Percentiles rank a stretch among this genome's conserved stretches.
phyloP scores from a whole-genome alignment of 2,329 filamentous ascomycete genomes.

The Aspergillus ochraceus region DNA sequence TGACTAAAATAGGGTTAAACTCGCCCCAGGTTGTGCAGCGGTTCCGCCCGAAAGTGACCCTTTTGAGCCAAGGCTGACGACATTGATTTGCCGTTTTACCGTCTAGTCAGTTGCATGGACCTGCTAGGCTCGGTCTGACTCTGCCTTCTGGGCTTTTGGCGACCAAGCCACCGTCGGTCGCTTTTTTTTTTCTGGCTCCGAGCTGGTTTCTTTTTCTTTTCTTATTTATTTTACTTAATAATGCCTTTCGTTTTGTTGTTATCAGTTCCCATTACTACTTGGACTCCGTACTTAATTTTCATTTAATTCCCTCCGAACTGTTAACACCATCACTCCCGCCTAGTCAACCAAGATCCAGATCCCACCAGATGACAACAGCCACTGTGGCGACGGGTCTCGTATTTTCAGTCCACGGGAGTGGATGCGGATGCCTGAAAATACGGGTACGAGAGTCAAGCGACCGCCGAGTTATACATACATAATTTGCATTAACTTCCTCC shows the following conservation, averaged over 20 bases:
- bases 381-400: constrained; percentile 11
- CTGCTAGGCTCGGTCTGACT: neutral
- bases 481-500: neutral
- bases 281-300: neutral
- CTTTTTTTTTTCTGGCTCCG: neutral
- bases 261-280: neutral
- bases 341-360: neutral
- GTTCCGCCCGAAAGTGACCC: constrained; percentile 19
- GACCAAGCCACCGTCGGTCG: too few relatives aligned
- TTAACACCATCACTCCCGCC: neutral
- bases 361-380: constrained; percentile 10
- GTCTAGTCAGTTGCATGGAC: constrained; percentile 3
- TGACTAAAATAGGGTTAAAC: constrained; percentile 14
- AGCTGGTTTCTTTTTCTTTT: neutral
- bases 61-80: constrained; percentile 16
- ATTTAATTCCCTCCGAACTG: neutral
- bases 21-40: constrained; percentile 17
- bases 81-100: constrained; percentile 11
- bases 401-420: constrained; percentile 6
- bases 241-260: neutral
- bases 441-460: neutral
- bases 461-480: neutral
- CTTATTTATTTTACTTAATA: neutral
- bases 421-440: neutral
- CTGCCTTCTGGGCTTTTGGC: neutral